Evolutionary conservation across 2,329 filamentous ascomycete genomes (phyloP), one percentile per base, ranked within the genome.

Genomic region (Didymella lethalis): DNA sequence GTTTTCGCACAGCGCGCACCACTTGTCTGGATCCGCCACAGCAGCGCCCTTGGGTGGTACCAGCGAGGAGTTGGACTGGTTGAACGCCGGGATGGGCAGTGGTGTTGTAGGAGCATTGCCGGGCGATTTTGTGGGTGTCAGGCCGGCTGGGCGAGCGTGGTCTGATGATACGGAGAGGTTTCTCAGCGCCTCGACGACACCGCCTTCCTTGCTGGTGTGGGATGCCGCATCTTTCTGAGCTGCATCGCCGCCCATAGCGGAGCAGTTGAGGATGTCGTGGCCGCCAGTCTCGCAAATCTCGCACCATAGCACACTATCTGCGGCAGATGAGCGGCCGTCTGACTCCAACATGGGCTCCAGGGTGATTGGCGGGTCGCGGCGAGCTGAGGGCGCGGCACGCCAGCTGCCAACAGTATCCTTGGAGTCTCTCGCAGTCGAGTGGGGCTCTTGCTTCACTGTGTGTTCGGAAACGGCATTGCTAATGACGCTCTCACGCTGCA

Each of bases 1-100:
- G 62, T 92, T 88, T 82, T 99, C 95, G 75, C 95, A 99, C 44
- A 98, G 83, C 16, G 95, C 95, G 78, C 95, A 99, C 95, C 95
- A 99, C 80, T 97, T 97, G 62, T 89, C 86, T 54, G 89, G 86
- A 70, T 98, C 92, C 16, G 73, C 73, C 20, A 73, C 70, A 10
- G 64, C 65, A 16, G 65, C 69, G 32, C 69, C 74, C 65, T 76
- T 77, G 25, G 66, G 69, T 29, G 74, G 72, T 6, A 76, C 76
- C 7, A 77, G 69, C 7, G 64, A 65, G 1, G 70, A 62, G 48
- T 69, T 69, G 43, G 68, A 69, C 11, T 66, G 47, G 51, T 70
- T 68, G 57, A 72, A 71, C 5, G 64, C 49, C 12, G 77, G 77
- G 29, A 67, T 72, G 2, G 77, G 77, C 5, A 77, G 64, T 29